phyloP scores from a whole-genome alignment of 805 yeast genomes.

The Pichia pseudocactophila region DNA sequence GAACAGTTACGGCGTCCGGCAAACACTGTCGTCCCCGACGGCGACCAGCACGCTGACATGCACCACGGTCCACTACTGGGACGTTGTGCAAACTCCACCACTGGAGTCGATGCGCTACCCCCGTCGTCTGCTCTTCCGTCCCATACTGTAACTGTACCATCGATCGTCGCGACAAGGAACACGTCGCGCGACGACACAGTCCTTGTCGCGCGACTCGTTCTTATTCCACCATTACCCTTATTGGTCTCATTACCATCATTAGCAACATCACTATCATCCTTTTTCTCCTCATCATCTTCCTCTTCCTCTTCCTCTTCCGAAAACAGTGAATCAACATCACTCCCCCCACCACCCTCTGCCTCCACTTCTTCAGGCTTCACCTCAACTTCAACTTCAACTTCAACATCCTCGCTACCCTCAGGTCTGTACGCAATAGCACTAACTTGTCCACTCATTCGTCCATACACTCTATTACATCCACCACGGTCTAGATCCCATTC shows the following conservation, averaged over 20 bases:
- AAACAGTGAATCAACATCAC: neutral
- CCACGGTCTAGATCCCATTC: slow-evolving; percentile 88
- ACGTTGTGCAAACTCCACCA: no score
- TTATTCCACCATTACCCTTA: neutral
- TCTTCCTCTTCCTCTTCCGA: neutral
- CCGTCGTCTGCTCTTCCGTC: no score
- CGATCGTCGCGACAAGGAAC: no score
- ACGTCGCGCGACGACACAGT: no score
- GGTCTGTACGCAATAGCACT: slow-evolving; percentile 71
- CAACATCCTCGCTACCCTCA: no score
- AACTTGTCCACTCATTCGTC: slow-evolving; percentile 66
- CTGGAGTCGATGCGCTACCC: no score
- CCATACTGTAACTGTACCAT: no score
- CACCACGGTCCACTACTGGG: slow-evolving; percentile 99
- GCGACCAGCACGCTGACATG: slow-evolving; percentile 82
- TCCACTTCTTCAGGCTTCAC: no score
- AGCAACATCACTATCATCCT: slow-evolving; percentile 25
- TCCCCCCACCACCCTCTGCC: no score
- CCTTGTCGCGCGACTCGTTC: no score
- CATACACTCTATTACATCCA: slow-evolving; percentile 35
- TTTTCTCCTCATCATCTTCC: slow-evolving; percentile 20
- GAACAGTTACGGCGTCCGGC: slow-evolving; percentile 86
- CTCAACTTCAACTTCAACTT: no score
- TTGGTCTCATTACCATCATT: slow-evolving; percentile 15
- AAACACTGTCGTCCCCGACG: slow-evolving; percentile 67